A percentile compares a stretch with the other conserved stretches of the same genome.
phyloP scores from a whole-genome alignment of 2,329 filamentous ascomycete species.

The Annulohypoxylon truncatum region DNA sequence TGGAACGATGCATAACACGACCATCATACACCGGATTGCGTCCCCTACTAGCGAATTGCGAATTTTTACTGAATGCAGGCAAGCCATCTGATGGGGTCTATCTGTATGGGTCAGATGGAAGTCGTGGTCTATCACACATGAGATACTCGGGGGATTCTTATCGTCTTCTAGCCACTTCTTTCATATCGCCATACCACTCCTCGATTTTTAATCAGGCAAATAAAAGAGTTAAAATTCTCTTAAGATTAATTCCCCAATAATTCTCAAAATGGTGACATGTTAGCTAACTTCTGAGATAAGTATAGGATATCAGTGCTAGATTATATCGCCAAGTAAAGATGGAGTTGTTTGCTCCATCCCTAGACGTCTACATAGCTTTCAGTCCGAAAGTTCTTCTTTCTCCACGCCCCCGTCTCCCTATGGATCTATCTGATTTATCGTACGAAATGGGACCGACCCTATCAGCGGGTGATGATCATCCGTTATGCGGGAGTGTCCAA shows the following conservation, averaged over 20 bases:
- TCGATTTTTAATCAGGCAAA: not conserved
- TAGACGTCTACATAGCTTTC: not conserved
- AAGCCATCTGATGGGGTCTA: not conserved
- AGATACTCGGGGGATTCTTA: not conserved
- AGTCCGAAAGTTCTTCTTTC: not conserved
- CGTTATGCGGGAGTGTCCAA: not conserved
- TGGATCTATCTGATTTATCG: not conserved
- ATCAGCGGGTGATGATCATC: not conserved
- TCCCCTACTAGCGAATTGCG: not conserved
- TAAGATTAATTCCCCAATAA: not conserved
- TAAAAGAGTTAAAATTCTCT: slow-evolving; percentile 1
- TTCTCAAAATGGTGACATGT: not conserved
- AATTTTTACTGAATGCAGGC: not conserved
- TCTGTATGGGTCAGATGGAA: not conserved
- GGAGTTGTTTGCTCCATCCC: not conserved
- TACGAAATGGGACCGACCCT: not conserved
- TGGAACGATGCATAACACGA: not conserved
- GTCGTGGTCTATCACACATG: slow-evolving; percentile 1
- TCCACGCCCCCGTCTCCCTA: not conserved
- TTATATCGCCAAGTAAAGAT: not conserved
- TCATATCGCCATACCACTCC: not conserved
- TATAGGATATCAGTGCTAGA: not conserved
- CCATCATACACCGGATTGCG: not conserved
- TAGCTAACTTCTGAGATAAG: not conserved
- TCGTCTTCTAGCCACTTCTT: not conserved